A percentile compares a stretch with the other conserved stretches of the same genome.
Conservation (phyloP, 176 grass and related monocot genomes). For the Chrysopogon serrulatus region DNA sequence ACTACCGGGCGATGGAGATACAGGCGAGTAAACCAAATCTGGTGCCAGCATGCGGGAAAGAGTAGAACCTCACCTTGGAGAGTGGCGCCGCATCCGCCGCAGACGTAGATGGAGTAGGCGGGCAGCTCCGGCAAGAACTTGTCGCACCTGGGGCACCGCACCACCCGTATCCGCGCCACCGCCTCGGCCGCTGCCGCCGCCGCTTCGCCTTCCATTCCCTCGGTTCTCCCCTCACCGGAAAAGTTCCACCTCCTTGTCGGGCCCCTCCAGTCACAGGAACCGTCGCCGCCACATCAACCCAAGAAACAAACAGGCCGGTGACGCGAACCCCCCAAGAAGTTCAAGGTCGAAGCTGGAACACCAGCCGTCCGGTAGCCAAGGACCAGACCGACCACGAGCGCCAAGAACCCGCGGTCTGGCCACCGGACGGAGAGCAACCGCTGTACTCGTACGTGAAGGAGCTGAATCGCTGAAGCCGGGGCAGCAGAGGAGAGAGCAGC, state of each 20-base stretch:
- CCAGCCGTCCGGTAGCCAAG: background rate
- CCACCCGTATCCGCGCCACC: constrained; percentile 61
- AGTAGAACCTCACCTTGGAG: constrained; percentile 51
- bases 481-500: constrained; percentile 19
- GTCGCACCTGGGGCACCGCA: constrained; percentile 93
- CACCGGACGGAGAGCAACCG: background rate
- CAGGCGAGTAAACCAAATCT: background rate
- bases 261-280: background rate
- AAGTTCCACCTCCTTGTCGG: background rate
- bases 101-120: constrained; percentile 81
- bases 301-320: background rate
- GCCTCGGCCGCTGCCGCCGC: constrained; percentile 19
- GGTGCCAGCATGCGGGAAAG: background rate
- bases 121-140: constrained; percentile 95
- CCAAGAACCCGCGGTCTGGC: background rate
- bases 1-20: background rate
- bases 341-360: background rate
- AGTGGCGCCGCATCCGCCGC: constrained; percentile 78
- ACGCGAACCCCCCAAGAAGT: background rate
- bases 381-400: background rate
- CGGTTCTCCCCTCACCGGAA: background rate
- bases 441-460: background rate
- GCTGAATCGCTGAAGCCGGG: background rate
- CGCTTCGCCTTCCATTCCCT: constrained; percentile 39
- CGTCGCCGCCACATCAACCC: background rate